Evolutionary conservation across 495 filamentous ascomycete species (phyloP), one percentile per base, ranked within the genome.

Genomic region (Penicillium waksmanii): DNA sequence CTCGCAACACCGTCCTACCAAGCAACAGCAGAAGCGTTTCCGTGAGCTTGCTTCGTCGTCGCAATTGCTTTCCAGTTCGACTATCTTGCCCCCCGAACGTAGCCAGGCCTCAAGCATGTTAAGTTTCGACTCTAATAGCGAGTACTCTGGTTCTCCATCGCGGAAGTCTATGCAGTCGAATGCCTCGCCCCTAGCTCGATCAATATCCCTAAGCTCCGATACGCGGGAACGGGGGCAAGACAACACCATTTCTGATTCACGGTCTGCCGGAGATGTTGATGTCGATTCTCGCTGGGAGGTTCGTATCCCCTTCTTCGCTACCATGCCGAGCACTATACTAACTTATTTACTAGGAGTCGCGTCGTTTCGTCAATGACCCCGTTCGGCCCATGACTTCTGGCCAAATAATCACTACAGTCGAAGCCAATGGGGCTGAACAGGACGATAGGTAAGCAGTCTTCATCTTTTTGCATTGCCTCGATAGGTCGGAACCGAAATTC

Each of bases 1-100:
- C 72, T 90, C 88, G 25, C 90, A 92, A 63, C 92, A 96, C 68
- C 84, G 90, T 9, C 91, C 91, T 0, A 88, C 77, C 58, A 91
- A 87, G 56, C 85, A 88, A 33, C 89, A 92, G 67, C 88, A 90
- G 61, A 90, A 82, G 67, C 87, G 90, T 49, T 82, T 93, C 47
- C 84, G 92, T 18, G 93, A 97, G 68, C 81, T 95, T 51, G 91
- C 90, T 6, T 81, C 75, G 31, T 77, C 77, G 3, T 75, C 75
- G 5, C 74, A 78, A 42, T 63, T 84, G 7, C 66, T 86, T n/a
- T 69, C 73, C 3, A 80, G 70, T 40, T 83, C 80, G 8, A 87
- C 81, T 63, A 88, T 78, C 42, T 12, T 71, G 15, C 73, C 71
- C 25, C 71, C 65, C 18, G 56, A 47, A 17, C 64, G 59, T 15